A percentile compares a stretch with the other conserved stretches of the same genome.
Evolutionary conservation across 164 flowering plant genomes (phyloP).

Genomic region (Sedum album): DNA sequence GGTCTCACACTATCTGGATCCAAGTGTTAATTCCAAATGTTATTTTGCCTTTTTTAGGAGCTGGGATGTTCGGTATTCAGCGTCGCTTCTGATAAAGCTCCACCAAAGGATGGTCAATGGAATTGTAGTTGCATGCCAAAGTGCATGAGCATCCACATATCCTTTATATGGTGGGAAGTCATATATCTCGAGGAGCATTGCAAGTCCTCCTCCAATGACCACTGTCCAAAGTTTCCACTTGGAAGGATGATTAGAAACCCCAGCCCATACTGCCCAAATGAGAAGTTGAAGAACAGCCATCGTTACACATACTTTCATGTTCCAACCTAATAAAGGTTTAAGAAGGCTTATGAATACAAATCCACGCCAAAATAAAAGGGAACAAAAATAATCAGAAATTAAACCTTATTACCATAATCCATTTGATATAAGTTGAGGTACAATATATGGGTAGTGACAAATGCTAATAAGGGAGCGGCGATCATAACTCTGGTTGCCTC

Average conservation of each 20-base stretch:
- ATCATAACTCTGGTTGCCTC: constrained; percentile 94
- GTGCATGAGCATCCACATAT: constrained; percentile 74
- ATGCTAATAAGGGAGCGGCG: constrained; percentile 75
- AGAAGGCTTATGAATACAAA: no score
- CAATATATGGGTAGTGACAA: no score
- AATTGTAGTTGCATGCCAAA: constrained; percentile 62
- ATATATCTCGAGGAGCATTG: constrained; percentile 52
- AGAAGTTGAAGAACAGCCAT: constrained; percentile 59
- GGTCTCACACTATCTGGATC: background rate
- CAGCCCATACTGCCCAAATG: constrained; percentile 78
- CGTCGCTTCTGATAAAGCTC: no score
- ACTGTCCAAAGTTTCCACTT: constrained; percentile 81
- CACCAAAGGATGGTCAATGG: constrained; percentile 69
- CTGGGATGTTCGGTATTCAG: no score
- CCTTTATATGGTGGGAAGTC: constrained; percentile 83
- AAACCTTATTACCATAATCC: constrained; percentile 52
- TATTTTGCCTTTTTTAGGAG: no score
- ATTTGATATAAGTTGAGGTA: constrained; percentile 71
- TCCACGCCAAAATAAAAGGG: background rate
- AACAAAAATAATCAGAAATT: background rate
- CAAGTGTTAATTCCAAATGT: background rate
- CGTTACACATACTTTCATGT: no score
- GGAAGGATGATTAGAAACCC: no score
- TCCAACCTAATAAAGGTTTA: constrained; percentile 41
- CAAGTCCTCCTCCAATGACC: constrained; percentile 51